These are phyloP conservation scores for Croton setiger DNA, from an alignment of 441 rosid genomes.

Conservation along the genomic window DNA sequence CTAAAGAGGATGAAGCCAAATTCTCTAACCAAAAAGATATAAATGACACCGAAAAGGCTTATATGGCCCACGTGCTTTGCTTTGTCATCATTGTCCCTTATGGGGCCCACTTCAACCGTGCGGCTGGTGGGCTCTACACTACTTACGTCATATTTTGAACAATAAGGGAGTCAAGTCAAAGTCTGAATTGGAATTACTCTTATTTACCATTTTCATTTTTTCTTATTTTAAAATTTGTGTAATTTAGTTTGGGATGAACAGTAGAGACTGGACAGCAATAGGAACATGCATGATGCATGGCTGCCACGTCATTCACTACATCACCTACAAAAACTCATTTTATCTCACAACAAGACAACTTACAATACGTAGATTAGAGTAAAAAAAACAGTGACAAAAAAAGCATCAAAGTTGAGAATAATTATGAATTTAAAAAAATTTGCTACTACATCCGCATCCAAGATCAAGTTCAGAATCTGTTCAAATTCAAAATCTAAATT, in stretches of 20 bases:
- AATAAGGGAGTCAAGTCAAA: too few species aligned
- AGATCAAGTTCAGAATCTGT: too few species aligned
- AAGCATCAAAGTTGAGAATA: neutral
- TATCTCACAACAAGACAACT: neutral
- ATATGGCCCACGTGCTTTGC: constrained; percentile 16
- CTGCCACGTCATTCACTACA: constrained; percentile 16
- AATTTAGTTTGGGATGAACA: neutral
- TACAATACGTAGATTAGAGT: neutral
- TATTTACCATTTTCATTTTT: too few species aligned
- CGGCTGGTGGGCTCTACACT: neutral
- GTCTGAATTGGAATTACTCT: too few species aligned
- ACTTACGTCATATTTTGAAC: too few species aligned
- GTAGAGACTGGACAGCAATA: neutral
- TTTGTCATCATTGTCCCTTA: neutral
- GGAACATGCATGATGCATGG: constrained; percentile 28
- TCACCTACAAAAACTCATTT: neutral
- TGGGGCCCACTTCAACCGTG: neutral
- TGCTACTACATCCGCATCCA: too few species aligned
- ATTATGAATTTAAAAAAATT: too few species aligned
- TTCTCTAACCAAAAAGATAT: neutral
- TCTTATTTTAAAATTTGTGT: too few species aligned
- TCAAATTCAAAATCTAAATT: too few species aligned
- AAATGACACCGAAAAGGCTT: constrained; percentile 13
- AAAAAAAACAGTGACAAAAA: neutral
- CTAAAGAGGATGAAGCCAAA: neutral